Base-by-base conservation (phyloP, 1,284 basidiomycete species). In the Trichosporon sp. region DNA sequence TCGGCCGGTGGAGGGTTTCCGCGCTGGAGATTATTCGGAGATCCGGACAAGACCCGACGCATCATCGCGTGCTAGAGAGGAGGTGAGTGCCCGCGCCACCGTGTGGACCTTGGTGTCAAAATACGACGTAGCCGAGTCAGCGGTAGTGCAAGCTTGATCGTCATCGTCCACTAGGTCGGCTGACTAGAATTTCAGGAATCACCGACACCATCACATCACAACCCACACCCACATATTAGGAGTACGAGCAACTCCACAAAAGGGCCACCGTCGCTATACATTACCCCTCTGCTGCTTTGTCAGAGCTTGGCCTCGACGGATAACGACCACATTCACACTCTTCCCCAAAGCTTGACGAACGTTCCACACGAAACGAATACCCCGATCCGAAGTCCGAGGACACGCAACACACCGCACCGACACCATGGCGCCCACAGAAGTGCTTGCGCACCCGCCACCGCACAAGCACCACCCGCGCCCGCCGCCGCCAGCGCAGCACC, bases 81-180 rank as follows among this genome's bases (percentile, higher is more conserved):
- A 26, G 51, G 51, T 54, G 51, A 54, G 51, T 54, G 51, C 51
- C 51, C 51, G 51, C 51, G 51, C 51, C 51, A 54, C 51, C 51
- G 43, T 46, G 35, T 37, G 35, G 35, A 37, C 35, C 38, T 12
- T 40, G 38, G 10, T 10, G 38, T 40, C 51, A 54, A 54, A 54
- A 54, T 54, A 54, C 6, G 19, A 54, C 16, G 51, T 54, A 54
- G 51, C 51, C 51, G 51, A 54, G 51, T 54, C 51, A 46, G 43
- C 43, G 43, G 43, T 14, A 37, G 8, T 7, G 35, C 5, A 16
- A 54, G 51, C 48, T 54, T 54, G 51, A 54, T 54, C 51, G 51
- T 54, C 51, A 54, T 54, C 51, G 51, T 54, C 51, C 4, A 21
- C 8, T 8, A 11, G 51, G 51, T 54, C 51, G 19, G 51, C 51